Percentiles rank a stretch among this genome's conserved stretches.
Evolutionary conservation across 768 basidiomycete genomes (phyloP).

Genomic region (Trametes meyenii): DNA sequence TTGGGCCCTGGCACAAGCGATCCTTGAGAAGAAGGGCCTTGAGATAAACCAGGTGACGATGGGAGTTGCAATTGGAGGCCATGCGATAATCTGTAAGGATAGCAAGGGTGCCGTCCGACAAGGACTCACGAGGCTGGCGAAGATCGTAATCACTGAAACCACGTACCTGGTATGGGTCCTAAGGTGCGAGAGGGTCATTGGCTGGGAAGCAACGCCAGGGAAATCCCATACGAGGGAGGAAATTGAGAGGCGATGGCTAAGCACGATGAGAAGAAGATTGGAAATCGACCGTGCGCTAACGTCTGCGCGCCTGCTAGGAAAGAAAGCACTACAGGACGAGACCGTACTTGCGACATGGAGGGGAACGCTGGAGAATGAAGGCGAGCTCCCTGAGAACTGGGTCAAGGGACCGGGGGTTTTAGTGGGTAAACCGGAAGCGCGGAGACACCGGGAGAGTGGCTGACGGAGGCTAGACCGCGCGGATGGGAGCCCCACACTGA

Average conservation of each 20-base stretch:
- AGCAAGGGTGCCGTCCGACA: neutral
- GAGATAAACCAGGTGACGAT: neutral
- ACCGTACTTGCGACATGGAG: neutral
- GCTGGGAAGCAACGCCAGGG: neutral
- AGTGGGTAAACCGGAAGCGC: neutral
- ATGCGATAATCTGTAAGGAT: neutral
- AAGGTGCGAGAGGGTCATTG: slow-evolving; percentile 16
- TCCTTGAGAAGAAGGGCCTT: slow-evolving; percentile 1
- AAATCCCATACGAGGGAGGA: neutral
- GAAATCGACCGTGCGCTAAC: neutral
- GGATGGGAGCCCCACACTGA: neutral
- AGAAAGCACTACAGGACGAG: neutral
- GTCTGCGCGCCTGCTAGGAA: no score
- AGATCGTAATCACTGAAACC: slow-evolving; percentile 11
- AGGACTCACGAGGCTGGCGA: neutral
- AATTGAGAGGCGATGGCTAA: neutral
- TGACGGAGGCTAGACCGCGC: neutral
- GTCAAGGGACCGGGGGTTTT: neutral
- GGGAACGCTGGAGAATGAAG: neutral
- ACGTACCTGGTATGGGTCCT: slow-evolving; percentile 21
- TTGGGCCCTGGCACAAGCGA: slow-evolving; percentile 8
- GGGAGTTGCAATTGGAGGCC: slow-evolving; percentile 8
- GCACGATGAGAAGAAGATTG: neutral
- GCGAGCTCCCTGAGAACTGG: neutral
- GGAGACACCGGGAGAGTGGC: no score